Evolutionary conservation across 306 rosid species (phyloP).

Genomic region (Gleditsia sinensis): DNA sequence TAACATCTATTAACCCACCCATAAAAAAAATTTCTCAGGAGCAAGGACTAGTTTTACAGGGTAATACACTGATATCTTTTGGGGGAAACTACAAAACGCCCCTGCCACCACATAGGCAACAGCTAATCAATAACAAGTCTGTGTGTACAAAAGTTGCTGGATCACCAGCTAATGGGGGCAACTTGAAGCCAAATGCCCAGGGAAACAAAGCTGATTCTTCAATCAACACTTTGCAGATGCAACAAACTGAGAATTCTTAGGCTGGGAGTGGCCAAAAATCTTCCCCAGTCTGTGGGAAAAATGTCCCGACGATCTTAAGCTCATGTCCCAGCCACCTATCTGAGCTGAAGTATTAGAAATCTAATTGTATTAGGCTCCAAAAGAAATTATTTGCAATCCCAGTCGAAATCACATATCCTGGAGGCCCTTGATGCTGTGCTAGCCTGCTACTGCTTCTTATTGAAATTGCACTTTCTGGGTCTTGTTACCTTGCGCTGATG

Average conservation of each 20-base stretch:
- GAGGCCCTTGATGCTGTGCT: conserved; percentile 24
- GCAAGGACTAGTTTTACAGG: conserved; percentile 53
- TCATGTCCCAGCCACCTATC: conserved; percentile 53
- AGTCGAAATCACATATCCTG: background rate
- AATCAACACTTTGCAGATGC: conserved; percentile 40
- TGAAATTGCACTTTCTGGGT: conserved; percentile 12
- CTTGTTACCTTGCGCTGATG: conserved; percentile 6
- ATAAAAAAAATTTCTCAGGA: conserved; percentile 41
- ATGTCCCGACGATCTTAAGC: conserved; percentile 55
- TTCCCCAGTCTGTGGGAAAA: conserved; percentile 59
- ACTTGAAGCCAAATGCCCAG: conserved; percentile 30
- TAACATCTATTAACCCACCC: conserved; percentile 36
- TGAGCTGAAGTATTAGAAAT: conserved; percentile 54
- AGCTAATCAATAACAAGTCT: conserved; percentile 35
- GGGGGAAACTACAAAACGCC: conserved; percentile 54
- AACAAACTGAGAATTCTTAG: conserved; percentile 44
- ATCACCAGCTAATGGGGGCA: conserved; percentile 30
- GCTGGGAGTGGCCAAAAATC: conserved; percentile 46
- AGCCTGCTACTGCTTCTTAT: conserved; percentile 13
- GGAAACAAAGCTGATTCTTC: conserved; percentile 40
- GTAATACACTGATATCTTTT: conserved; percentile 71
- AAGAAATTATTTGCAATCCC: conserved; percentile 5
- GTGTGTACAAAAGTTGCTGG: conserved; percentile 31
- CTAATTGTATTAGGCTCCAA: conserved; percentile 12
- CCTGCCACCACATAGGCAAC: conserved; percentile 43